These are phyloP conservation scores for Smallanthus sonchifolius DNA, from an alignment of 129 eudicot genomes.

Conservation along the genomic window DNA sequence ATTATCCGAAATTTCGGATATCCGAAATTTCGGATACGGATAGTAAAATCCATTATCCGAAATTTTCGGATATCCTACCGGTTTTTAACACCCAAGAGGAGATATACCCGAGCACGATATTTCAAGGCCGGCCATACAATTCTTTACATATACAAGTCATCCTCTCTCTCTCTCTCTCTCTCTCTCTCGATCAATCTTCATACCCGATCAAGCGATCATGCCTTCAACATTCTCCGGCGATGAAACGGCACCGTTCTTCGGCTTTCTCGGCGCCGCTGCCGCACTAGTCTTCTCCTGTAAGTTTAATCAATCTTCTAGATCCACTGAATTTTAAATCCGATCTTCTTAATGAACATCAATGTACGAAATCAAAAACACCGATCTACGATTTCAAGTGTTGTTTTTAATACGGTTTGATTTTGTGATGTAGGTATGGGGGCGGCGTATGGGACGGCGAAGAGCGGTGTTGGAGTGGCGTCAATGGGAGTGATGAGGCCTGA, in stretches of 20 bases:
- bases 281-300: conserved; percentile 93
- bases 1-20: too few relatives aligned
- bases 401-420: not conserved
- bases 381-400: too few relatives aligned
- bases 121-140: conserved; percentile 3
- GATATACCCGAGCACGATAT: not conserved
- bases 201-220: conserved; percentile 44
- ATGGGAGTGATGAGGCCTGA: conserved; percentile 96
- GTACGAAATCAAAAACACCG: too few relatives aligned
- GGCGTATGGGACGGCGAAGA: conserved; percentile 85
- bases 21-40: too few relatives aligned
- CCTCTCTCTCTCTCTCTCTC: not conserved
- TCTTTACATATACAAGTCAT: not conserved
- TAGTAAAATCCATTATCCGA: too few relatives aligned
- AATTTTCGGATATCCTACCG: too few relatives aligned
- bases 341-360: conserved; percentile 3
- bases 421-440: conserved; percentile 73
- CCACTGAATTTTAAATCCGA: conserved; percentile 2
- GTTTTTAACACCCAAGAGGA: too few relatives aligned
- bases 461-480: conserved; percentile 91
- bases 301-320: conserved; percentile 6
- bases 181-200: conserved; percentile 19
- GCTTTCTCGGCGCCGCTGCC: conserved; percentile 91
- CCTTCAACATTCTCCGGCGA: conserved; percentile 77
- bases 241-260: conserved; percentile 90